Base-by-base conservation (phyloP, 495 filamentous ascomycete genomes). In the Bacidia gigantensis region DNA sequence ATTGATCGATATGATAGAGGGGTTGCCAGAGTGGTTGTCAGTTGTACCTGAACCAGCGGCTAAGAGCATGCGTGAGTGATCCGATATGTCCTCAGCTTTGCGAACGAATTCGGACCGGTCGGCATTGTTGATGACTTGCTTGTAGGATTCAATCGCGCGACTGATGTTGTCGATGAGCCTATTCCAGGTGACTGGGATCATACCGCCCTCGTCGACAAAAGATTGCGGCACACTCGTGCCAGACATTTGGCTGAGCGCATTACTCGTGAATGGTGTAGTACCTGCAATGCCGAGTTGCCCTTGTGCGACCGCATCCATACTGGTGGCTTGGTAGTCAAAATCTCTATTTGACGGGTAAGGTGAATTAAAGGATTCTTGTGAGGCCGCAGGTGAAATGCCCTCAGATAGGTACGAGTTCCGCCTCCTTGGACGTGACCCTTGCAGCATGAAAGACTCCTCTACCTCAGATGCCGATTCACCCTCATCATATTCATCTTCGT, bases 1-100 rank as follows among this genome's bases (percentile, higher is more conserved):
- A 67, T 98, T 98, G 7, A 88, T 89, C 7, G 87, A 92, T 50
- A 98, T 98, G 63, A 97, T 96, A n/a, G 92, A 97, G 25, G 93
- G 92, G 56, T 95, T 92, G 42, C 93, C 93, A 11, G 92, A 98
- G 64, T 98, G 92, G 59, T 97, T 97, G 64, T 98, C 92, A 1
- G 92, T 98, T 2, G 92, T 97, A 47, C 87, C 87, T 9, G 92
- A 98, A 2, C 89, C 92, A 46, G 93, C 93, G 26, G 88, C 87
- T 40, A 98, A 77, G n/a, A 98, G 75, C 60, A 96, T 76, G 39
- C 92, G 84, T 40, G 97, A 73, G 65, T 96, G 89, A 62, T 98
- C 93, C 25, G 92, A 97, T 48, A 98, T 95, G 62, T 96, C 89
- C 67, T 98, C 93, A 5, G 92, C 92, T 50, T 83, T 80, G 48